These are phyloP conservation scores for Verticillium nonalfalfae DNA, from an alignment of 2,329 filamentous ascomycete genomes.

Conservation along the genomic window DNA sequence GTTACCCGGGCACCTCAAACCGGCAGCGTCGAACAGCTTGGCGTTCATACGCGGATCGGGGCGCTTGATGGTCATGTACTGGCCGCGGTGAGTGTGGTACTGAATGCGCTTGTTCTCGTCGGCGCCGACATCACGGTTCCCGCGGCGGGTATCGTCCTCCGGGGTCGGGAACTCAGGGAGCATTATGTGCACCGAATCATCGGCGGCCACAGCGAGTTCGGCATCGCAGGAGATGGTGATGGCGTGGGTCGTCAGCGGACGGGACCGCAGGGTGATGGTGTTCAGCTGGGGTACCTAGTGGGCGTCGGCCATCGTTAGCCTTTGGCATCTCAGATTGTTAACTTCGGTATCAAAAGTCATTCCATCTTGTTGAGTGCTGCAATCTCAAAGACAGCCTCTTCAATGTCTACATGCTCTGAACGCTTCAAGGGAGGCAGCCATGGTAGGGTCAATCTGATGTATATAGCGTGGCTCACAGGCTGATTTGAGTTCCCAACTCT, in stretches of 20 bases:
- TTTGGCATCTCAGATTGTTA: not conserved
- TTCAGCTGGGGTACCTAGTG: slow-evolving; percentile 39
- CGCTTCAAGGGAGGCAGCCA: not conserved
- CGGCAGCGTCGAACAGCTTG: slow-evolving; percentile 33
- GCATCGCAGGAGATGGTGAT: slow-evolving; percentile 50
- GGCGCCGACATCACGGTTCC: slow-evolving; percentile 6
- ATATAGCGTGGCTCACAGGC: too few relatives aligned
- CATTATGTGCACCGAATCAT: slow-evolving; percentile 47
- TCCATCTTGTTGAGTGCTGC: not conserved
- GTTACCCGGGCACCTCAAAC: slow-evolving; percentile 23
- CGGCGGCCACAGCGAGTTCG: slow-evolving; percentile 49
- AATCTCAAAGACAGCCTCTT: not conserved
- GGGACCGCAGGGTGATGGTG: slow-evolving; percentile 33
- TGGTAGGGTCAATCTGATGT: not conserved
- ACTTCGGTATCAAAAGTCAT: not conserved
- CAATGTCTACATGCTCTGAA: not conserved
- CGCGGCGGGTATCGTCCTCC: slow-evolving; percentile 18
- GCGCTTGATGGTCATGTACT: slow-evolving; percentile 23
- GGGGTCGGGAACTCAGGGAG: slow-evolving; percentile 35
- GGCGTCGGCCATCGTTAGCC: not conserved
- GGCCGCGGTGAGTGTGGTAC: slow-evolving; percentile 23
- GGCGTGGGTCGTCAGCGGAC: slow-evolving; percentile 35
- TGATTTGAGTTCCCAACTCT: too few relatives aligned
- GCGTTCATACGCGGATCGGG: slow-evolving; percentile 38
- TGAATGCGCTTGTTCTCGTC: slow-evolving; percentile 16